A percentile compares a stretch with the other conserved stretches of the same genome.
phyloP scores from a whole-genome alignment of 2,329 filamentous ascomycete species.

The Pseudocercospora eumusae region DNA sequence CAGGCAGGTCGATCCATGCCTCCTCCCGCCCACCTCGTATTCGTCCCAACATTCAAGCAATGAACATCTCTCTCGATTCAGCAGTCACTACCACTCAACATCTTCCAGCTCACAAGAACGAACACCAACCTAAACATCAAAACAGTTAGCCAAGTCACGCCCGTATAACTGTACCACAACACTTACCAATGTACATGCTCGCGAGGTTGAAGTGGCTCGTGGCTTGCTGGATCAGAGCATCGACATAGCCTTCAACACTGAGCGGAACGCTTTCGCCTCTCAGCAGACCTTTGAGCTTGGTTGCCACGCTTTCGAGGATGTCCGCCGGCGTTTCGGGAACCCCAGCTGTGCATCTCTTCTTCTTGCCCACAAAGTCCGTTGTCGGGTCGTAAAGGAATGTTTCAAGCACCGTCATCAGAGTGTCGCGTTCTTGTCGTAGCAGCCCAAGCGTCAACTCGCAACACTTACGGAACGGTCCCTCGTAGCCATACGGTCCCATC shows the following conservation, averaged over 20 bases:
- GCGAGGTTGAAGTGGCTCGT: constrained; percentile 76
- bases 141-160: constrained; percentile 2
- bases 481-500: constrained; percentile 92
- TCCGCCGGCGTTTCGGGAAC: constrained; percentile 71
- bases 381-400: constrained; percentile 97
- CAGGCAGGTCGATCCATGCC: constrained; percentile 5
- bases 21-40: constrained; percentile 1
- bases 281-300: constrained; percentile 82
- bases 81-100: constrained; percentile 6
- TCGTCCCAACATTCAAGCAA: constrained; percentile 12
- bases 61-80: constrained; percentile 10
- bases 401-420: constrained; percentile 94
- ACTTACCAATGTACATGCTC: constrained; percentile 86
- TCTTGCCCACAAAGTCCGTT: constrained; percentile 81
- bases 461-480: constrained; percentile 85
- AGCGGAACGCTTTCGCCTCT: constrained; percentile 87
- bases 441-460: constrained; percentile 85
- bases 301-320: constrained; percentile 84
- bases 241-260: constrained; percentile 95
- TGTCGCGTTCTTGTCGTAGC: constrained; percentile 88
- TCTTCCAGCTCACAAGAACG: constrained; percentile 24
- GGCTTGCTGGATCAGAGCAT: constrained; percentile 87
- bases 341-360: constrained; percentile 55
- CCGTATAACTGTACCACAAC: background rate
- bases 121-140: constrained; percentile 27